Evolutionary conservation across 139 green algal species (phyloP).

Genomic region (Ulvella scutata): DNA sequence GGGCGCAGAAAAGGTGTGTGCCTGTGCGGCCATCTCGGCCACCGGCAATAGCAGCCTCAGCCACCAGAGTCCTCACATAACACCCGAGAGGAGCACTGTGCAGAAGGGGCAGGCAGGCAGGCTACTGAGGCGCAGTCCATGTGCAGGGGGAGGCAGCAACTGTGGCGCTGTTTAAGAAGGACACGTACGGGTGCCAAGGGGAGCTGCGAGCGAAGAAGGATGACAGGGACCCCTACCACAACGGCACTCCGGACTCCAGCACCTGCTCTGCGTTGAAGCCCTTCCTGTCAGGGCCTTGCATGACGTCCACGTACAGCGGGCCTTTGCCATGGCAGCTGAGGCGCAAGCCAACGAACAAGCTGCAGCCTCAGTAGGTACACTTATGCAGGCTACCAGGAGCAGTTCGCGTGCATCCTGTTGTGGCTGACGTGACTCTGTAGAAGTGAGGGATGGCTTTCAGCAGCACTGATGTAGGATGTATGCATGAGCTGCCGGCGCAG

Average conservation of each 20-base stretch:
- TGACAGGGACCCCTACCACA: background rate
- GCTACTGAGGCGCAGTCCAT: background rate
- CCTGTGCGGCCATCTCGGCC: too few relatives aligned
- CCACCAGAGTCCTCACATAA: too few relatives aligned
- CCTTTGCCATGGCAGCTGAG: background rate
- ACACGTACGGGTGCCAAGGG: background rate
- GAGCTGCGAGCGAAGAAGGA: background rate
- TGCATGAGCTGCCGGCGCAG: too few relatives aligned
- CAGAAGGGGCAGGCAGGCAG: too few relatives aligned
- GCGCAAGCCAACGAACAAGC: background rate
- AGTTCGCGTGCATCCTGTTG: too few relatives aligned
- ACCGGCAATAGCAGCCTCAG: too few relatives aligned
- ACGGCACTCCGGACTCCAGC: background rate
- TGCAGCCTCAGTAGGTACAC: too few relatives aligned
- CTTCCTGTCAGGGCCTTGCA: background rate
- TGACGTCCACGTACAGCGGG: background rate
- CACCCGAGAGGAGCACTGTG: too few relatives aligned
- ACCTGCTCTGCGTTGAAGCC: background rate
- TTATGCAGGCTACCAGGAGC: too few relatives aligned
- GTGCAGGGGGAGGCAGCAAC: background rate
- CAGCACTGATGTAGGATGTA: too few relatives aligned
- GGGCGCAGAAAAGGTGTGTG: conserved; percentile 23
- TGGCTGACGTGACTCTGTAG: too few relatives aligned
- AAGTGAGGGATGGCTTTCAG: too few relatives aligned
- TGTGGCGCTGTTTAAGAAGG: background rate